These are phyloP conservation scores for Paraleonurus japonicus DNA, from an alignment of 257 asterid genomes.

Conservation along the genomic window DNA sequence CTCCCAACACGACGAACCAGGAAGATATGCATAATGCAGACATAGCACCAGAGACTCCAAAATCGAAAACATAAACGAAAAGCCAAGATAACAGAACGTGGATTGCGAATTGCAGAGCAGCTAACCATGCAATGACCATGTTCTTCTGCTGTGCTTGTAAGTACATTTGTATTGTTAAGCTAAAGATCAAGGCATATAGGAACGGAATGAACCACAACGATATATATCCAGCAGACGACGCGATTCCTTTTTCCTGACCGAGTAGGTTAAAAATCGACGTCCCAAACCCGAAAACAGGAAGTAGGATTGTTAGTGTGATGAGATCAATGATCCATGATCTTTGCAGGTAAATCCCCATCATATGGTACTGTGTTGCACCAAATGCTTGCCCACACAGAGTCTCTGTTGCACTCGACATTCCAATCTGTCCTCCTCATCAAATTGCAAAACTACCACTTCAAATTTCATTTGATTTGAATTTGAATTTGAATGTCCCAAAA, in stretches of 20 bases:
- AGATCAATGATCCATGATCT: conserved; percentile 46
- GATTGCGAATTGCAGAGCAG: conserved; percentile 20
- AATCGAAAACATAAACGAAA: conserved; percentile 15
- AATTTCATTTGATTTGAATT: no score
- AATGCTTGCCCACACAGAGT: conserved; percentile 67
- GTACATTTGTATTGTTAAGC: conserved; percentile 33
- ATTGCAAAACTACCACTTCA: background rate
- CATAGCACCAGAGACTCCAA: conserved; percentile 30
- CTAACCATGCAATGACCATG: conserved; percentile 29
- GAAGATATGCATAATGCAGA: conserved; percentile 29
- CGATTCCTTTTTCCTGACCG: conserved; percentile 20
- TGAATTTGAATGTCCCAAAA: background rate
- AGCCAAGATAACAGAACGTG: conserved; percentile 28
- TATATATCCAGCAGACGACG: conserved; percentile 24
- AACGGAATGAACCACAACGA: conserved; percentile 33
- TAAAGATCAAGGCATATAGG: conserved; percentile 8
- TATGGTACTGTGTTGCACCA: conserved; percentile 43
- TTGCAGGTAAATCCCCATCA: conserved; percentile 57
- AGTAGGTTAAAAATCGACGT: conserved; percentile 34
- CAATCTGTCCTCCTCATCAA: conserved; percentile 32
- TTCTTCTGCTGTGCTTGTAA: conserved; percentile 35
- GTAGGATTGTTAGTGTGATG: conserved; percentile 28
- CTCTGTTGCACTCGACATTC: conserved; percentile 67
- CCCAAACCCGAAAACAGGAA: conserved; percentile 46
- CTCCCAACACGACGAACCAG: conserved; percentile 27